Base-by-base conservation (phyloP, 495 filamentous ascomycete species). In the Aspergillus baeticus region DNA sequence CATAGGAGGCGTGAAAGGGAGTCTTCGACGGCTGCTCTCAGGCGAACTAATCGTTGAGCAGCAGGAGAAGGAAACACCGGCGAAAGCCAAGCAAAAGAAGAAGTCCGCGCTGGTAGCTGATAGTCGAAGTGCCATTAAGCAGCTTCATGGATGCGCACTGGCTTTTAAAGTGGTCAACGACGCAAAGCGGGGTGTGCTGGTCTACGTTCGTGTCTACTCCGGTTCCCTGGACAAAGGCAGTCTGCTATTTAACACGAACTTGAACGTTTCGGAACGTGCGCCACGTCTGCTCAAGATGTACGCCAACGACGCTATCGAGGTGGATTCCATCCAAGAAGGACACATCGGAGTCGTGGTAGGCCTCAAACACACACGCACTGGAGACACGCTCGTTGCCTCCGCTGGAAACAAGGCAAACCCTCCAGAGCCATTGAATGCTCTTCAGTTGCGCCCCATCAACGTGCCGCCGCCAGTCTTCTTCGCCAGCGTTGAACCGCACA, bases 151-250 rank as follows among this genome's bases (percentile, higher is more conserved):
- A 38, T 89, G 93, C 57, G 92, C 89, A 3, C 77, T 96, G 31
- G 95, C 96, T 13, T 99, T 99, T 81, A 99, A 99, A 69, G 95
- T 98, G 10, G 90, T 96, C 59, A 87, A 94, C 59, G 93, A 98
- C 61, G 73, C 88, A 11, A 84, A 86, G 44, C 86, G 90, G 11
- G 95, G 95, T 10, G 87, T 94, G 17, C 81, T 99, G 57, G 91
- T 95, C 54, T 99, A 93, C 63, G 85, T 97, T 5, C 84, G 95
- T 13, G 91, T 97, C 15, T 97, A 99, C 70, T 89, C 90, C 10
- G 95, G 95, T 6, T 78, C 82, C 2, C 74, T 99, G 20, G 82
- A 83, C 58, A 82, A 87, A 22, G 88, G 89, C 55, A 79, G 85
- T 41, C 70, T 84, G 14, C 80, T 96, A 21, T 97, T 85, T 83